These are phyloP conservation scores for Brettanomyces custersianus DNA, from an alignment of 805 yeast species.

Conservation along the genomic window DNA sequence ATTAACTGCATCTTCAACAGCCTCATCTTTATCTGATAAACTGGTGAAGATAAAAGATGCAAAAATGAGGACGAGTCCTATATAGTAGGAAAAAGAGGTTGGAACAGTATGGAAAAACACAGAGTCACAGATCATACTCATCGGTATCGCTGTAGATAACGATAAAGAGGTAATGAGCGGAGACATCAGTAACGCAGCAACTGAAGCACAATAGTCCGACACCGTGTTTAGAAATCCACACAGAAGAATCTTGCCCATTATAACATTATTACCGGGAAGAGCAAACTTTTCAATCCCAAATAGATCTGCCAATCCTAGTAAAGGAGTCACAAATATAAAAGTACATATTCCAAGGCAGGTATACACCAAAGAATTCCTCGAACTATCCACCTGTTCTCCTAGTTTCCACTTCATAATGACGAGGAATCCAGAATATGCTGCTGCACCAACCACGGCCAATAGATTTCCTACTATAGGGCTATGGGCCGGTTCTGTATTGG, in stretches of 20 bases:
- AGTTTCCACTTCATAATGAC: slow-evolving; percentile 34
- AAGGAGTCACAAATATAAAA: slow-evolving; percentile 30
- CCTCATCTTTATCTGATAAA: slow-evolving; percentile 35
- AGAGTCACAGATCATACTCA: slow-evolving; percentile 40
- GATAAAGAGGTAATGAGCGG: slow-evolving; percentile 45
- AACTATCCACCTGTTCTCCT: slow-evolving; percentile 33
- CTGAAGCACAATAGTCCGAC: slow-evolving; percentile 41
- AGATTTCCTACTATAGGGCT: slow-evolving; percentile 30
- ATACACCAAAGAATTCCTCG: slow-evolving; percentile 39
- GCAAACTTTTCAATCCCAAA: slow-evolving; percentile 32
- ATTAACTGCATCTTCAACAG: slow-evolving; percentile 37
- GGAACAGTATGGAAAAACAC: slow-evolving; percentile 25
- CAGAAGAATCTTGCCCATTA: slow-evolving; percentile 26
- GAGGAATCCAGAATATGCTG: slow-evolving; percentile 37
- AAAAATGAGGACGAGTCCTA: slow-evolving; percentile 40
- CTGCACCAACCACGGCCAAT: slow-evolving; percentile 37
- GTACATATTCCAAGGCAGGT: slow-evolving; percentile 38
- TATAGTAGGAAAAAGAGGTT: slow-evolving; percentile 27
- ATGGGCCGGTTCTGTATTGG: not conserved
- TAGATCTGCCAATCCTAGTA: slow-evolving; percentile 27
- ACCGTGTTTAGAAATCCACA: slow-evolving; percentile 38
- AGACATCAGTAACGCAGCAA: slow-evolving; percentile 44
- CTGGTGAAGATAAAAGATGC: slow-evolving; percentile 39
- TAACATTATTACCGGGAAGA: slow-evolving; percentile 30
- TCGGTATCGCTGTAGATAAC: slow-evolving; percentile 43